Evolutionary conservation across 345 rosid species (phyloP).

Genomic region (Fremontodendron californicum): DNA sequence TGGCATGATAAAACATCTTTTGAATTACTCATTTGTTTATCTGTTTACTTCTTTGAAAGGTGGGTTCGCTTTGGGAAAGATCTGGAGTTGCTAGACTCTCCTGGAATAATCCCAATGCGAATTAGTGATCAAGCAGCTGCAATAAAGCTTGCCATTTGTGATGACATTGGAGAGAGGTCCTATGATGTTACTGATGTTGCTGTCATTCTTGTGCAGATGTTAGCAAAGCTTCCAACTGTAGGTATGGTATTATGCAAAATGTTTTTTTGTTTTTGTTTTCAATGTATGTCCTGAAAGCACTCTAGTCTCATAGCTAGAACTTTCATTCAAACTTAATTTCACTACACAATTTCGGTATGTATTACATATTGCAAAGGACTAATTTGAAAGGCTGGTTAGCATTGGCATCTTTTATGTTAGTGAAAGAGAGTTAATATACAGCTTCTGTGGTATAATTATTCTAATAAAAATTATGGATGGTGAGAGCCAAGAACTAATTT

Average conservation of each 20-base stretch:
- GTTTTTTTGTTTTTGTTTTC: not conserved
- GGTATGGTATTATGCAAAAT: conserved; percentile 32
- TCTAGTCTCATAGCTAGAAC: not conserved
- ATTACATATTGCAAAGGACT: not conserved
- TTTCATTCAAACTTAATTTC: not conserved
- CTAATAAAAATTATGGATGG: not conserved
- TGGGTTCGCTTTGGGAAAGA: conserved; percentile 90
- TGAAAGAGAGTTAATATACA: not conserved
- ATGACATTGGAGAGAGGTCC: conserved; percentile 97
- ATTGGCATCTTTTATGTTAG: not conserved
- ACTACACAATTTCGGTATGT: not conserved
- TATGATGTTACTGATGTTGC: conserved; percentile 82
- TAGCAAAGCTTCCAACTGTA: conserved; percentile 63
- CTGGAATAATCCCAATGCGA: conserved; percentile 89
- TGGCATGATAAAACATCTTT: not conserved
- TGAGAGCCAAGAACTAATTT: not conserved
- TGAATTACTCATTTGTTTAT: not conserved
- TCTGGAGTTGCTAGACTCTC: conserved; percentile 88
- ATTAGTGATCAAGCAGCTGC: conserved; percentile 88
- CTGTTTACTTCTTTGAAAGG: conserved; percentile 27
- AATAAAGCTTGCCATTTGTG: conserved; percentile 92
- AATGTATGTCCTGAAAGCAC: not conserved
- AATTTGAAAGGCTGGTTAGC: not conserved
- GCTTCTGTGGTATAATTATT: not conserved
- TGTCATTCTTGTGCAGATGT: conserved; percentile 76